Evolutionary conservation across 208 protist genomes (phyloP).

Genomic region (Plasmodiophora brassicae): DNA sequence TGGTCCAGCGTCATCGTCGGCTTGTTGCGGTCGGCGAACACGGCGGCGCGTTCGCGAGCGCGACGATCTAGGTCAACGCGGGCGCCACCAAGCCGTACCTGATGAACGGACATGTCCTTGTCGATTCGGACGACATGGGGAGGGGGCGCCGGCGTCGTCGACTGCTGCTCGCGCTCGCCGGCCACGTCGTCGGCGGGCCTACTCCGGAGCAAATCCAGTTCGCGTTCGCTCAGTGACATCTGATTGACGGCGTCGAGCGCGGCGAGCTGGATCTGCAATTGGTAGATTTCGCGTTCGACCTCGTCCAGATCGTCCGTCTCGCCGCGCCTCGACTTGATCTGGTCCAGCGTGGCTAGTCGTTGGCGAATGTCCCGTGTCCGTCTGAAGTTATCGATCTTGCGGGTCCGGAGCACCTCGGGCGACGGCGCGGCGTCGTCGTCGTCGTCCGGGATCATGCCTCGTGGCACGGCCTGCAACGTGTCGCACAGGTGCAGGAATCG

Average conservation of each 20-base stretch:
- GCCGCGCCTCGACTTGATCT: not conserved
- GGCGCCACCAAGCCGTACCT: not conserved
- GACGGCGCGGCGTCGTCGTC: not conserved
- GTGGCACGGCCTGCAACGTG: not conserved
- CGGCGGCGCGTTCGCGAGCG: not conserved
- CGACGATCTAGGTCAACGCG: not conserved
- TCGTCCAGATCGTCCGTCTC: not conserved
- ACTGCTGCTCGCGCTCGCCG: not conserved
- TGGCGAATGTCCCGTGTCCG: not conserved
- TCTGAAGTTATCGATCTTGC: not conserved
- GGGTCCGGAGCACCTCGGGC: no score
- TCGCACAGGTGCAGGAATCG: not conserved
- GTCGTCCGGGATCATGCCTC: not conserved
- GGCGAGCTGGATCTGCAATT: not conserved
- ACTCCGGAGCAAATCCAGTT: not conserved
- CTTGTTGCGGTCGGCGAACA: not conserved
- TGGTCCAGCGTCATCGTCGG: conserved; percentile 14
- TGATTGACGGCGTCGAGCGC: not conserved
- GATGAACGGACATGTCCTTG: not conserved
- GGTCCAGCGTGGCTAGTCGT: not conserved
- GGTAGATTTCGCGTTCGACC: not conserved
- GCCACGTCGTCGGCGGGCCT: not conserved
- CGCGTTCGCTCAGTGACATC: not conserved
- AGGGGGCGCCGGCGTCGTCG: not conserved
- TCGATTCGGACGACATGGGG: not conserved